These are phyloP conservation scores for Pholiota adiposa DNA, from an alignment of 1,284 basidiomycete genomes.

Conservation along the genomic window DNA sequence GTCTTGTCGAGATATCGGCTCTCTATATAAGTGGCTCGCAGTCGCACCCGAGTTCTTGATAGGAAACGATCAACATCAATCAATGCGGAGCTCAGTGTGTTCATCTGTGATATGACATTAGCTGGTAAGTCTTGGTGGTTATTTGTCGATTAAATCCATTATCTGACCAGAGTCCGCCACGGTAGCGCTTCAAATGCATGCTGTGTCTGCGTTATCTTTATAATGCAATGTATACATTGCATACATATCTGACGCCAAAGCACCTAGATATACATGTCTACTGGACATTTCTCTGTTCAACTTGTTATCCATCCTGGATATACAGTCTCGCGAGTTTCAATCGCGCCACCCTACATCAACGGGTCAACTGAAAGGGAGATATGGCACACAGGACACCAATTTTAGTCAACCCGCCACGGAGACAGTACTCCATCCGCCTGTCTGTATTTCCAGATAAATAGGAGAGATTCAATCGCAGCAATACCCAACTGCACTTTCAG, in stretches of 20 bases:
- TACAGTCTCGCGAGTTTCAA: not conserved
- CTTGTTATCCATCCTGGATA: not conserved
- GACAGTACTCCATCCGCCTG: not conserved
- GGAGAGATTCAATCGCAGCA: no score
- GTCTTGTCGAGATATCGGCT: not conserved
- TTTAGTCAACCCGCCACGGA: not conserved
- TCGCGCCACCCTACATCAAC: not conserved
- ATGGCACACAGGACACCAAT: not conserved
- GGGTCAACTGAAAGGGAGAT: not conserved
- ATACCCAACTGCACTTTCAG: not conserved
- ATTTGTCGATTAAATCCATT: not conserved
- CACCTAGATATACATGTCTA: not conserved
- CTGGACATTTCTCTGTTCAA: not conserved
- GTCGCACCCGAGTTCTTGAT: not conserved
- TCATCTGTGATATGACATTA: not conserved
- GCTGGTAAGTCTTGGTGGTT: not conserved
- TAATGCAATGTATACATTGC: not conserved
- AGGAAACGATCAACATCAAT: not conserved
- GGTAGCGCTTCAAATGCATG: not conserved
- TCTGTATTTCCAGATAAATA: not conserved
- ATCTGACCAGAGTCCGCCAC: not conserved
- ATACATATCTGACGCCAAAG: not conserved
- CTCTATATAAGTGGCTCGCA: not conserved
- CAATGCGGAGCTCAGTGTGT: not conserved
- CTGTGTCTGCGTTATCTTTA: not conserved